phyloP scores from a whole-genome alignment of 371 early-diverging fungal species.

The Fennellomyces sp. region DNA sequence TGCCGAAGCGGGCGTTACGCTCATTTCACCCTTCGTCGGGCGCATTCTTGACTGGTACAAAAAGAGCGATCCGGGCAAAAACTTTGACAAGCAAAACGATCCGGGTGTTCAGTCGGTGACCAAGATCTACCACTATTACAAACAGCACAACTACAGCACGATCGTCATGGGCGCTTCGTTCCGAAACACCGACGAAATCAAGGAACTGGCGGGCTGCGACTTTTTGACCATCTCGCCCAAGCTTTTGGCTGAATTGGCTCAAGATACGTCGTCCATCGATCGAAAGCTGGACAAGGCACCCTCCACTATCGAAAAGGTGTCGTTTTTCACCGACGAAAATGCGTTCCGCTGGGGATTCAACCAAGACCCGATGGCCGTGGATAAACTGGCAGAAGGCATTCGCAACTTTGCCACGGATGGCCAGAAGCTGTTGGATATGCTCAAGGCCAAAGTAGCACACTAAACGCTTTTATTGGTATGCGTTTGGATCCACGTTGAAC shows the following conservation, averaged over 20 bases:
- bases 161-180: slow-evolving; percentile 99
- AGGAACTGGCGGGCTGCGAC: slow-evolving; percentile 96
- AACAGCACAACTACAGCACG: slow-evolving; percentile 94
- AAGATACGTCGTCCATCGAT: slow-evolving; percentile 61
- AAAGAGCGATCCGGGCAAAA: slow-evolving; percentile 75
- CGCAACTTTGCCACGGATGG: slow-evolving; percentile 96
- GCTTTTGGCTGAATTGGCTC: slow-evolving; percentile 79
- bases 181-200: slow-evolving; percentile 96
- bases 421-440: slow-evolving; percentile 61
- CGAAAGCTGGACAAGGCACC: slow-evolving; percentile 62
- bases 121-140: slow-evolving; percentile 98
- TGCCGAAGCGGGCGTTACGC: slow-evolving; percentile 95
- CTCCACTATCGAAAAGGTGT: slow-evolving; percentile 74
- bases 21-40: slow-evolving; percentile 98
- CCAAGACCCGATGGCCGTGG: slow-evolving; percentile 98
- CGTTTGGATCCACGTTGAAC: not conserved
- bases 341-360: slow-evolving; percentile 95
- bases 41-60: slow-evolving; percentile 99
- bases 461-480: not conserved
- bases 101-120: slow-evolving; percentile 94
- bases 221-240: slow-evolving; percentile 94
- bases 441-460: too few relatives aligned
- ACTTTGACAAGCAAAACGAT: slow-evolving; percentile 75
- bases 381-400: slow-evolving; percentile 96
- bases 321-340: slow-evolving; percentile 75